phyloP scores from a whole-genome alignment of 2,329 filamentous ascomycete genomes.

The Podosphaera xanthii region DNA sequence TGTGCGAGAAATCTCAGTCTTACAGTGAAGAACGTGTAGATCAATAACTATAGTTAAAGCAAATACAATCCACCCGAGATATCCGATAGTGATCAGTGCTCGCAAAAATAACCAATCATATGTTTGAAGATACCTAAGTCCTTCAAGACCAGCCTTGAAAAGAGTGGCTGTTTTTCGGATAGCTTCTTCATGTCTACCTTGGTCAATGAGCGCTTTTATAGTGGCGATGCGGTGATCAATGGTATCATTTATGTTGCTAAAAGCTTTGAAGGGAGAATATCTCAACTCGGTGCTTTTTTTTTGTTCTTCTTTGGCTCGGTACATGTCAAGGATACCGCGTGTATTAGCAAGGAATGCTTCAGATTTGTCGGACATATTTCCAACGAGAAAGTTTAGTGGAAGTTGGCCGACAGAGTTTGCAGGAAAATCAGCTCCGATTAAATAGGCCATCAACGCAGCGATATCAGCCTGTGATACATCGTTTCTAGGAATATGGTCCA shows the following conservation, averaged over 20 bases:
- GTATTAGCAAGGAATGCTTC: constrained; percentile 69
- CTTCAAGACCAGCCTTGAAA: constrained; percentile 55
- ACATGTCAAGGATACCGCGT: constrained; percentile 80
- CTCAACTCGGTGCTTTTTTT: constrained; percentile 56
- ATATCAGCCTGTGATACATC: constrained; percentile 90
- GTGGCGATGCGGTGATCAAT: constrained; percentile 42
- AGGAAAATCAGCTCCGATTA: constrained; percentile 70
- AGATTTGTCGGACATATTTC: constrained; percentile 52
- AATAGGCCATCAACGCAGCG: constrained; percentile 83
- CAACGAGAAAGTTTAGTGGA: constrained; percentile 60
- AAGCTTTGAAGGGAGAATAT: constrained; percentile 51
- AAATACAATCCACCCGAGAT: constrained; percentile 88
- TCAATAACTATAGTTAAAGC: constrained; percentile 75
- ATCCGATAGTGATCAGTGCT: constrained; percentile 70
- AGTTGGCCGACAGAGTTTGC: constrained; percentile 92
- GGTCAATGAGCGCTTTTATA: constrained; percentile 45
- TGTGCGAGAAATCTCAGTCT: constrained; percentile 39
- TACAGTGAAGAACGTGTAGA: constrained; percentile 59
- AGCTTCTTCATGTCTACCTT: constrained; percentile 46
- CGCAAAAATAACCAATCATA: constrained; percentile 96
- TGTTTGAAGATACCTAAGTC: constrained; percentile 81
- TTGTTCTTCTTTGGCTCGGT: constrained; percentile 71
- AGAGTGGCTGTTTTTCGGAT: constrained; percentile 58
- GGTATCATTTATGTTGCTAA: constrained; percentile 39
- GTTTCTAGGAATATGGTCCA: constrained; percentile 60